Evolutionary conservation across 805 yeast genomes (phyloP).

Genomic region (Kodamaea restingae): DNA sequence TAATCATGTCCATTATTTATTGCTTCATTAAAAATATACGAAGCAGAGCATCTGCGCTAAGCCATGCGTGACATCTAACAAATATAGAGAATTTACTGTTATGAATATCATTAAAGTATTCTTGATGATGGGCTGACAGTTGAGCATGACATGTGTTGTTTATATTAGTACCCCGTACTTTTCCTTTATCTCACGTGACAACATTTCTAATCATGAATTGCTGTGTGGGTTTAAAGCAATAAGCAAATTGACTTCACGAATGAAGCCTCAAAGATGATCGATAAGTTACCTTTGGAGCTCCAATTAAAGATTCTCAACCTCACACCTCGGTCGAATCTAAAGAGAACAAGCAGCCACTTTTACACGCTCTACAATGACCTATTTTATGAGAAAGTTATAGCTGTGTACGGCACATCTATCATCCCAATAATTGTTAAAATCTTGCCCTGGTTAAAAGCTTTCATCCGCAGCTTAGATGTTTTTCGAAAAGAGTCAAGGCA

Average conservation of each 20-base stretch:
- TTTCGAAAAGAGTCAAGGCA: conserved; percentile 27
- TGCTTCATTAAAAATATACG: too few species aligned
- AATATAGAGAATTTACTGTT: too few species aligned
- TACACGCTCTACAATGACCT: conserved; percentile 49
- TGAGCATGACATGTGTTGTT: too few species aligned
- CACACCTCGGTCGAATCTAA: conserved; percentile 32
- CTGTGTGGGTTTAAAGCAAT: neutral
- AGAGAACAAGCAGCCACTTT: conserved; percentile 38
- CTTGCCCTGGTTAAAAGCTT: conserved; percentile 35
- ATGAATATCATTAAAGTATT: too few species aligned
- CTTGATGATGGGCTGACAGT: too few species aligned
- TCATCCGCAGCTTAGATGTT: conserved; percentile 37
- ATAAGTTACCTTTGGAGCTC: conserved; percentile 41
- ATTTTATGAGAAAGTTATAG: conserved; percentile 37
- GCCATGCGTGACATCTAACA: too few species aligned
- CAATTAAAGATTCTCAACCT: conserved; percentile 32
- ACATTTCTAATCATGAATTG: neutral
- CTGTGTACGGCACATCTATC: conserved; percentile 36
- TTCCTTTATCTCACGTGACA: neutral
- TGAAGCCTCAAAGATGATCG: conserved; percentile 7
- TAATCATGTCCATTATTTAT: too few species aligned
- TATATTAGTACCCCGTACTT: neutral
- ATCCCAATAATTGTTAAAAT: conserved; percentile 28
- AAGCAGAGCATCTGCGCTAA: too few species aligned
- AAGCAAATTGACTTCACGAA: neutral